These are phyloP conservation scores for Zoysia matrella DNA, from an alignment of 202 grass and related monocot genomes.

Conservation along the genomic window DNA sequence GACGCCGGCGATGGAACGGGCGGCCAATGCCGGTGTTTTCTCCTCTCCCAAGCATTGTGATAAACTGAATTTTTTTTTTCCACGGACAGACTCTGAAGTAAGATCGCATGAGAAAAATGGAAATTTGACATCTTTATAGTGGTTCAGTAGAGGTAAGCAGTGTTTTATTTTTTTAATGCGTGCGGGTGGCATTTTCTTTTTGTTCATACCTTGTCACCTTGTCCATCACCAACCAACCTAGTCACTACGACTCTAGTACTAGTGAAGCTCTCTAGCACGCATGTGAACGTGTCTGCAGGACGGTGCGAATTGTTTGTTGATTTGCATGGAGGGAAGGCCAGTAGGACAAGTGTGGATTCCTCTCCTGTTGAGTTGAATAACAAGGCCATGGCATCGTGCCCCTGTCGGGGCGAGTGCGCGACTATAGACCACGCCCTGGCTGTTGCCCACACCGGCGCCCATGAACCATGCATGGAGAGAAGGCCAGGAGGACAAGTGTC, in stretches of 20 bases:
- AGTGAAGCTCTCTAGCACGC: neutral
- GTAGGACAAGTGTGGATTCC: conserved; percentile 41
- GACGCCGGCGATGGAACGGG: no score
- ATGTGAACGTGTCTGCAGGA: conserved; percentile 19
- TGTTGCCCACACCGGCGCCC: conserved; percentile 1
- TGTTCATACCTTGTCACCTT: neutral
- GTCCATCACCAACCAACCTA: neutral
- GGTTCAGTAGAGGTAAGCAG: no score
- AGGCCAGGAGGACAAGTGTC: neutral
- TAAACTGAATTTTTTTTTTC: neutral
- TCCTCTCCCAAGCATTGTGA: no score
- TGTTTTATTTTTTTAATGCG: no score
- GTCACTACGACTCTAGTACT: no score
- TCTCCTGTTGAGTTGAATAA: conserved; percentile 21
- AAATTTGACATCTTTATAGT: no score
- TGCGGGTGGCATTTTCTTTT: no score
- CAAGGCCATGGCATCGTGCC: no score
- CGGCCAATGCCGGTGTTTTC: no score
- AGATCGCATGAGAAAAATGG: neutral
- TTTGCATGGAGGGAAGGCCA: conserved; percentile 9
- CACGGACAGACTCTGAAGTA: neutral
- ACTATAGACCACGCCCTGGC: neutral
- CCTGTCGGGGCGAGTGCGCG: conserved; percentile 5
- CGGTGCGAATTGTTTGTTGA: neutral
- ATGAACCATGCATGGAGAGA: neutral